Conservation (phyloP, 2,329 filamentous ascomycete genomes). For the Nigrospora sphaerica region DNA sequence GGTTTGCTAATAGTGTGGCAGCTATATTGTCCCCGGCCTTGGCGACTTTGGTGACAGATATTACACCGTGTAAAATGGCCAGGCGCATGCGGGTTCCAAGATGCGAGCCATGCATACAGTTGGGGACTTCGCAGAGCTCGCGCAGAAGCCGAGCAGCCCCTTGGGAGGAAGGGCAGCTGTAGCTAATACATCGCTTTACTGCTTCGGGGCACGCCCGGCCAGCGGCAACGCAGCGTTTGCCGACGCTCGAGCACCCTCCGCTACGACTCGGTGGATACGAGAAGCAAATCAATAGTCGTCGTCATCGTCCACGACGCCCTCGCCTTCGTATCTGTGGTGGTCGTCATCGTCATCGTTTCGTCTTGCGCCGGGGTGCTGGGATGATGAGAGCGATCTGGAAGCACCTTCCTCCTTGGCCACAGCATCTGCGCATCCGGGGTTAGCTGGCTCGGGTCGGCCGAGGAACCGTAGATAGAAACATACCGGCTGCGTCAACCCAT, state of each 20-base stretch:
- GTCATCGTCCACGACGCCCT: conserved; percentile 45
- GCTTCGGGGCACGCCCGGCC: no score
- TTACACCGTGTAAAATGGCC: conserved; percentile 65
- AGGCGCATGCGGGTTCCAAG: no score
- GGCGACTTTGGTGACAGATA: conserved; percentile 95
- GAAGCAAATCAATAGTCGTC: conserved; percentile 39
- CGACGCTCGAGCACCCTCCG: no score
- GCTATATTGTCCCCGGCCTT: conserved; percentile 89
- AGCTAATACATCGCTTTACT: no score
- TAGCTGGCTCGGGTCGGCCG: no score
- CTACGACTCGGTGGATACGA: no score
- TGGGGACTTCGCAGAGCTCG: no score
- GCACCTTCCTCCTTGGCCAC: conserved; percentile 38
- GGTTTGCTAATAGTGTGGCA: conserved; percentile 39
- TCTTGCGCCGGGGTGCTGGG: conserved; percentile 11
- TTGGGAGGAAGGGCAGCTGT: no score
- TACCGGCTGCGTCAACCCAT: conserved; percentile 84
- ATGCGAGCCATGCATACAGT: no score
- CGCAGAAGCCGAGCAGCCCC: no score
- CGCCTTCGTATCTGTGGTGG: conserved; percentile 43
- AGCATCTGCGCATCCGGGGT: conserved; percentile 27
- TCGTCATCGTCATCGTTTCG: conserved; percentile 41
- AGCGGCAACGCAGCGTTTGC: no score
- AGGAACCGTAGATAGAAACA: conserved; percentile 10
- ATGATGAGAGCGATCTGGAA: conserved; percentile 4